These are phyloP conservation scores for Pleurotus ostreatus DNA, from an alignment of 768 basidiomycete genomes.

Conservation along the genomic window DNA sequence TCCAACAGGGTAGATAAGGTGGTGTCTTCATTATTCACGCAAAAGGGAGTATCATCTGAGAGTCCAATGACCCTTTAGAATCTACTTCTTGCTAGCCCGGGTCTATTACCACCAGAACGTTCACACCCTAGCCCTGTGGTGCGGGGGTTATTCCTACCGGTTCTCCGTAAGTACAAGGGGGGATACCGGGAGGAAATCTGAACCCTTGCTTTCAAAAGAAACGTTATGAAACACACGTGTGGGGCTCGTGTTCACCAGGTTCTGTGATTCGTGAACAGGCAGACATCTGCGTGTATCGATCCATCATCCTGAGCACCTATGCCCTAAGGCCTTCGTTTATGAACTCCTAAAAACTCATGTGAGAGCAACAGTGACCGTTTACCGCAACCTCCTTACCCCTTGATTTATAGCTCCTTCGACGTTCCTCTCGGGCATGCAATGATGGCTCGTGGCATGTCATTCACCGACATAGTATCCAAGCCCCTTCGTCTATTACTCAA, in stretches of 20 bases:
- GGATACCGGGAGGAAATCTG: neutral
- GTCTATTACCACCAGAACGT: too few relatives aligned
- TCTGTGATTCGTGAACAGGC: neutral
- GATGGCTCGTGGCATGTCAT: neutral
- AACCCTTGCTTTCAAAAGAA: slow-evolving; percentile 3
- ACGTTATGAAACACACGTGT: slow-evolving; percentile 9
- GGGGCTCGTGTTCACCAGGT: neutral
- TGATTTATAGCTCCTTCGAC: neutral
- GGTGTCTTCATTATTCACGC: too few relatives aligned
- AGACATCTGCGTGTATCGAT: slow-evolving; percentile 4
- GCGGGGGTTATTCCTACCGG: too few relatives aligned
- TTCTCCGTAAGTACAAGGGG: too few relatives aligned
- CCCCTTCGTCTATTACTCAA: neutral
- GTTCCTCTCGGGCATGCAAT: neutral
- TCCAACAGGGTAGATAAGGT: too few relatives aligned
- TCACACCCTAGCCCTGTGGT: too few relatives aligned
- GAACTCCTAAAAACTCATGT: neutral
- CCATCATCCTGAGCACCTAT: neutral
- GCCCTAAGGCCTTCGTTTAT: neutral
- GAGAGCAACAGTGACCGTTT: neutral
- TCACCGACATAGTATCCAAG: neutral
- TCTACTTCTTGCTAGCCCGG: too few relatives aligned
- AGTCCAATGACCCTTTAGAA: too few relatives aligned
- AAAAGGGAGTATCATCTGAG: too few relatives aligned
- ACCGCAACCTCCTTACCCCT: neutral